Evolutionary conservation across 495 filamentous ascomycete species (phyloP).

Genomic region (Xylaria bambusicola): DNA sequence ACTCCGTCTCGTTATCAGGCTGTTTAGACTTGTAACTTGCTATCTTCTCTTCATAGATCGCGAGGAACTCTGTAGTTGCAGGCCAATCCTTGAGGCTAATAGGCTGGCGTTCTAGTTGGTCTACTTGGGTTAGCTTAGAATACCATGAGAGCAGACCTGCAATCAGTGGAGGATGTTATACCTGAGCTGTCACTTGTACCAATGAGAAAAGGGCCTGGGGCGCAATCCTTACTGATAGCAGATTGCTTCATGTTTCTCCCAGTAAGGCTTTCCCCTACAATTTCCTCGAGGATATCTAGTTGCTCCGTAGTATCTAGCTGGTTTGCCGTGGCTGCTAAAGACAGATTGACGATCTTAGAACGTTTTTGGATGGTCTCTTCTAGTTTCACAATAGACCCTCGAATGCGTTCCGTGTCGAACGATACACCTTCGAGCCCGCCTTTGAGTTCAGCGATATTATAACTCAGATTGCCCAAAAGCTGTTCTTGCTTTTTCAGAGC

Average conservation of each 20-base stretch:
- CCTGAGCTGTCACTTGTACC: too few relatives aligned
- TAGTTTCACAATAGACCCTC: too few relatives aligned
- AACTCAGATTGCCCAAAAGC: not conserved
- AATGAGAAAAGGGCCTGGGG: not conserved
- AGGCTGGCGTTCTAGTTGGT: not conserved
- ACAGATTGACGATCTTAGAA: not conserved
- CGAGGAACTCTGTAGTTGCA: conserved; percentile 7
- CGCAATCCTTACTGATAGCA: not conserved
- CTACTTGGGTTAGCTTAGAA: not conserved
- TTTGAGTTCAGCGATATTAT: not conserved
- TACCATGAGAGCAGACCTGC: not conserved
- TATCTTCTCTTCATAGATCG: not conserved
- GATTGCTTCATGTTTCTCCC: not conserved
- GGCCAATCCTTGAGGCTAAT: not conserved
- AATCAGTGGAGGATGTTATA: not conserved
- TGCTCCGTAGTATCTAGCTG: not conserved
- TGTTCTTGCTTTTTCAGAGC: conserved; percentile 4
- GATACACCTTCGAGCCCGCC: not conserved
- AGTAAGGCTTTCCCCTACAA: not conserved
- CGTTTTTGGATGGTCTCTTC: not conserved
- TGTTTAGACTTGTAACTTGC: conserved; percentile 2
- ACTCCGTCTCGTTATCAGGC: not conserved
- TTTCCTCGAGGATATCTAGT: too few relatives aligned
- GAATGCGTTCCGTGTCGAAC: not conserved
- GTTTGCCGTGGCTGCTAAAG: not conserved